These are phyloP conservation scores for Trichoderma erinaceum DNA, from an alignment of 495 filamentous ascomycete species.

Conservation along the genomic window DNA sequence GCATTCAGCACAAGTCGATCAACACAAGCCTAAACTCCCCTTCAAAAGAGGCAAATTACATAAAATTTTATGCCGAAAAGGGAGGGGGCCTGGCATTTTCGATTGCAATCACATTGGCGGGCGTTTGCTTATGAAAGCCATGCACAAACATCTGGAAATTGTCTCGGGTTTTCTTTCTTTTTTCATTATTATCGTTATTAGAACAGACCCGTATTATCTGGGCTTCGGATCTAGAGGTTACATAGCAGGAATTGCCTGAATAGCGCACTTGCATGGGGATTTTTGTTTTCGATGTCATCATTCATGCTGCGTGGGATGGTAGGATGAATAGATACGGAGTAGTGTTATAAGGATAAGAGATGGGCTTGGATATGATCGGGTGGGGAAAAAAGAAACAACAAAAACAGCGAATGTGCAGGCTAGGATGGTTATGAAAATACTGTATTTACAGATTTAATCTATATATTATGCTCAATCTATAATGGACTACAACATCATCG, in stretches of 20 bases:
- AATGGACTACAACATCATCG: too few relatives aligned
- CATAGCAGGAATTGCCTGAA: not conserved
- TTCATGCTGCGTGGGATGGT: not conserved
- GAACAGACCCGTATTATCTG: not conserved
- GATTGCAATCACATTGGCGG: not conserved
- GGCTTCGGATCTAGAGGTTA: constrained; percentile 9
- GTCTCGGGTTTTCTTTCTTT: not conserved
- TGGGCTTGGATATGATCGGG: not conserved
- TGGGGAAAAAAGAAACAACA: not conserved
- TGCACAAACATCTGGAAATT: not conserved
- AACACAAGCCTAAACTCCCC: not conserved
- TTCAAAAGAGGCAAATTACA: not conserved
- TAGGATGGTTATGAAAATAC: not conserved
- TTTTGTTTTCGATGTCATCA: not conserved
- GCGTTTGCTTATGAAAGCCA: constrained; percentile 1
- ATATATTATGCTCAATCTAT: too few relatives aligned
- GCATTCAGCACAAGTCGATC: not conserved
- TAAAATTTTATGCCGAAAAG: not conserved
- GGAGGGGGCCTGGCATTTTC: not conserved
- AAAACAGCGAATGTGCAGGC: not conserved
- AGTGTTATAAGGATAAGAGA: not conserved
- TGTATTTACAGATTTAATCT: not conserved
- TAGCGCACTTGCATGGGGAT: not conserved
- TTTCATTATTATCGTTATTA: not conserved
- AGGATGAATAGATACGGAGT: not conserved